Evolutionary conservation across 2,329 filamentous ascomycete genomes (phyloP).

Genomic region (Emydomyces testavorans): DNA sequence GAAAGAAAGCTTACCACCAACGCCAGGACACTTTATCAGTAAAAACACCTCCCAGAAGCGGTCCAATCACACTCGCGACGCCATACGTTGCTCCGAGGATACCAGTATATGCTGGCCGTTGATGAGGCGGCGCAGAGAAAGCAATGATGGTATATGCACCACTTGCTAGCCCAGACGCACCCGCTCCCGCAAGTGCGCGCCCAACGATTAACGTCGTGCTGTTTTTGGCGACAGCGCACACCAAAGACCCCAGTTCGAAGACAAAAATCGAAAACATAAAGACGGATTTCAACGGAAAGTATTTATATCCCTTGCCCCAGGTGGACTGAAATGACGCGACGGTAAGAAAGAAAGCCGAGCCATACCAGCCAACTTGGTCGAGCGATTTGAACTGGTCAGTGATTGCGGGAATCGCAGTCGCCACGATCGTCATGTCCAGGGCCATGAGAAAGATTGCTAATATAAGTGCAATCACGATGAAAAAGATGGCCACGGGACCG

Average conservation of each 20-base stretch:
- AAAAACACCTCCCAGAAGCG: conserved; percentile 16
- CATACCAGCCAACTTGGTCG: conserved; percentile 30
- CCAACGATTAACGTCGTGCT: conserved; percentile 33
- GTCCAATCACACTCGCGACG: conserved; percentile 16
- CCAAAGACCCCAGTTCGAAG: conserved; percentile 23
- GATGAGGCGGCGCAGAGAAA: conserved; percentile 12
- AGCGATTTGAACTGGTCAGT: conserved; percentile 29
- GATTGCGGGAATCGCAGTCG: conserved; percentile 28
- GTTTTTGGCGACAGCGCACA: conserved; percentile 24
- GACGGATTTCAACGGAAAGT: conserved; percentile 31
- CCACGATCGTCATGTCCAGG: conserved; percentile 22
- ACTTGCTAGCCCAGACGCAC: conserved; percentile 29
- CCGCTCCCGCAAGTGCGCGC: conserved; percentile 33
- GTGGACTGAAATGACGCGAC: conserved; percentile 23
- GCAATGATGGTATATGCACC: conserved; percentile 27
- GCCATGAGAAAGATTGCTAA: conserved; percentile 15
- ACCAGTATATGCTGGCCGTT: conserved; percentile 15
- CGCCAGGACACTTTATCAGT: conserved; percentile 16
- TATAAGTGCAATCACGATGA: conserved; percentile 13
- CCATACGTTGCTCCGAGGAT: conserved; percentile 16
- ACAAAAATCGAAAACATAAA: conserved; percentile 23
- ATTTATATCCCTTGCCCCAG: conserved; percentile 34
- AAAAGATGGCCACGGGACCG: conserved; percentile 9
- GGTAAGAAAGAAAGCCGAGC: conserved; percentile 26
- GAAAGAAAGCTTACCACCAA: conserved; percentile 15